Evolutionary conservation across 225 moss, liverwort and hornwort genomes (phyloP), one percentile per base, ranked within the genome.

Genomic region (Sphagnum tenellum): DNA sequence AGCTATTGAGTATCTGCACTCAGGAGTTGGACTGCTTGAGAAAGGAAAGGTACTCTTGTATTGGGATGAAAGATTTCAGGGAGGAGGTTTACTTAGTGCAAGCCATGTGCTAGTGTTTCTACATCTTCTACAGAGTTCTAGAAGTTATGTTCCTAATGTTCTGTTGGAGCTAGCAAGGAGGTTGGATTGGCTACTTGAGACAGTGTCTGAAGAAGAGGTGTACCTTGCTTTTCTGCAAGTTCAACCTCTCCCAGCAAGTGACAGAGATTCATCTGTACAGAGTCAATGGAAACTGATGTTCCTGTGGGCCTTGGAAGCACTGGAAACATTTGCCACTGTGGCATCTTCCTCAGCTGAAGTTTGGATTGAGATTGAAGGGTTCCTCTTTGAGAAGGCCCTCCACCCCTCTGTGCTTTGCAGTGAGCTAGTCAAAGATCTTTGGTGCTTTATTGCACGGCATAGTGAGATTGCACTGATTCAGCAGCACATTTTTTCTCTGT

Each of bases 321-420:
- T 96, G 6, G 81, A 88, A 75, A 70, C 75, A 48, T 90, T 96
- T 53, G 66, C 80, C 6, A 44, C 72, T 11, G 68, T 66, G 45
- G 79, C 80, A 65, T 81, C 82, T 64, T 74, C 74, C 57, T 71
- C 77, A 14, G 75, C 75, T 55, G 59, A 67, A 55, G 74, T 78
- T 11, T 88, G 89, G 92, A 59, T 61, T 57, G 78, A 81, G 64
- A 75, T 96, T 14, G 78, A 96, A 70, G 74, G 85, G 46, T 87
- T 87, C 56, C 65, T 96, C 46, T 90, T 87, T 50, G 69, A 75
- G 45, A 79, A 77, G 66, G 80, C 83, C 12, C 69, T 92, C 47
- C 89, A 96, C 75, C 88, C 92, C 45, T 88, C 77, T 72, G 74
- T 67, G n/a, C 59, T 92, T 8, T 86, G 89, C 67, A 64, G 82